A percentile compares a stretch with the other conserved stretches of the same genome.
Evolutionary conservation across 768 basidiomycete species (phyloP).

Genomic region (Trametes gibbosa): DNA sequence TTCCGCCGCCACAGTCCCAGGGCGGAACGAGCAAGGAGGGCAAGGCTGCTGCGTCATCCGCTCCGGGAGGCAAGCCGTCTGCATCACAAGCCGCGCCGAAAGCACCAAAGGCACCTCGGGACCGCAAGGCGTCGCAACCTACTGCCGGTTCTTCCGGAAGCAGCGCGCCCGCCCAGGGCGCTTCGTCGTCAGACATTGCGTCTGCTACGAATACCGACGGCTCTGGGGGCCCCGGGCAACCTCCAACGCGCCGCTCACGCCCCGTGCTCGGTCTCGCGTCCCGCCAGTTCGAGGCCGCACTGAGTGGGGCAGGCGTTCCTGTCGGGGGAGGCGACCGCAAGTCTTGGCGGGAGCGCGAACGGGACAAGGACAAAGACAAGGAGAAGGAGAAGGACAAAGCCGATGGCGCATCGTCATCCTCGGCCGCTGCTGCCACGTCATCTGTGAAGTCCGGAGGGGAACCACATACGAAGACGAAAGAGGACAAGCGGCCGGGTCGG

Average conservation of each 20-base stretch:
- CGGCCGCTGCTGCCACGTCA: not conserved
- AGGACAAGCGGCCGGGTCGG: slow-evolving; percentile 10
- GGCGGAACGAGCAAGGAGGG: slow-evolving; percentile 1
- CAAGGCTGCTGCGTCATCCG: slow-evolving; percentile 12
- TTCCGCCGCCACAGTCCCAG: slow-evolving; percentile 20
- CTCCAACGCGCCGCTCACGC: slow-evolving; percentile 43
- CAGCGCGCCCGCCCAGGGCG: not conserved
- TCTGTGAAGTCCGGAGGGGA: not conserved
- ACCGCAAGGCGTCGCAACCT: slow-evolving; percentile 18
- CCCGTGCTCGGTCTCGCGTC: slow-evolving; percentile 63
- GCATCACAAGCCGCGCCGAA: slow-evolving; percentile 4
- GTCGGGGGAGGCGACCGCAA: slow-evolving; percentile 28
- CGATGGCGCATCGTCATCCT: not conserved
- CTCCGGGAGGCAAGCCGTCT: not conserved
- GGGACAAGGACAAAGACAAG: slow-evolving; percentile 24
- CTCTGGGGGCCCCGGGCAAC: not conserved
- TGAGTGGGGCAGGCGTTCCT: slow-evolving; percentile 64
- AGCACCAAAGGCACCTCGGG: slow-evolving; percentile 15
- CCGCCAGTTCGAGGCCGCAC: slow-evolving; percentile 70
- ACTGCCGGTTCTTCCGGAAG: slow-evolving; percentile 17
- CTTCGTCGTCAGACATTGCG: slow-evolving; percentile 10
- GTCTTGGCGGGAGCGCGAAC: slow-evolving; percentile 37
- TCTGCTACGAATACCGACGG: slow-evolving; percentile 16
- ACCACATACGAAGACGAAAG: not conserved
- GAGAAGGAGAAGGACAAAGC: slow-evolving; percentile 16